Base-by-base conservation (phyloP, 176 grass and related monocot species). In the Saccharum officinarum region DNA sequence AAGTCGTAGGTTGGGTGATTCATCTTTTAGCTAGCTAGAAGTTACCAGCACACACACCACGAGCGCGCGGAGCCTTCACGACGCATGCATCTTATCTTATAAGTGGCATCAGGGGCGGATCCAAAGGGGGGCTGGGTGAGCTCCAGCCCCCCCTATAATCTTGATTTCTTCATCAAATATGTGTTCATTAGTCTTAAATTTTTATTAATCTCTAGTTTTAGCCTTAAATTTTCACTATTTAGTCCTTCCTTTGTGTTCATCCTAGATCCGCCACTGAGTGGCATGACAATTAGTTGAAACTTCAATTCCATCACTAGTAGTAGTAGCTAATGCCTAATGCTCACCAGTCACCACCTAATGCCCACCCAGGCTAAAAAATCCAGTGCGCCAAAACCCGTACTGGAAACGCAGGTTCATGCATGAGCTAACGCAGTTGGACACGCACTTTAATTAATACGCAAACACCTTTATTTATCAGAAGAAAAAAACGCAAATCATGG, bases 301-400 rank as follows among this genome's bases (percentile, higher is more conserved):
- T 36, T 87, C 76, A 70, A 85, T 87, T 79, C 59, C 66, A 52
- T n/a, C n/a, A 64, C 50, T 79, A 75, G 61, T 41, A 28, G 28
- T 28, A 28, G 28, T 82, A 73, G 10, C 25, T 17, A 67, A 8
- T 17, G 14, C 5, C 1, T 74, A 82, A 87, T 73, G 72, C 63
- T 41, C 57, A 84, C n/a, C n/a, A n/a, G n/a, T n/a, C n/a, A n/a
- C 79, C 77, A 87, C 87, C 89, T 89, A 89, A 84, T 88, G 34
- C 69, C 82, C 87, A 81, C 71, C 82, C 85, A 81, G 52, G 39
- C 47, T 67, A 76, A 68, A 87, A 72, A 16, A 7, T 18, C 10
- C 55, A 67, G 37, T 42, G 50, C 68, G 52, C 10, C 7, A 3
- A 28, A 64, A 81, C 62, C 50, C 8, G 13, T 39, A 37, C 13